Evolutionary conservation across 2,329 filamentous ascomycete genomes (phyloP).

Genomic region (Penicillium aurantiogriseum): DNA sequence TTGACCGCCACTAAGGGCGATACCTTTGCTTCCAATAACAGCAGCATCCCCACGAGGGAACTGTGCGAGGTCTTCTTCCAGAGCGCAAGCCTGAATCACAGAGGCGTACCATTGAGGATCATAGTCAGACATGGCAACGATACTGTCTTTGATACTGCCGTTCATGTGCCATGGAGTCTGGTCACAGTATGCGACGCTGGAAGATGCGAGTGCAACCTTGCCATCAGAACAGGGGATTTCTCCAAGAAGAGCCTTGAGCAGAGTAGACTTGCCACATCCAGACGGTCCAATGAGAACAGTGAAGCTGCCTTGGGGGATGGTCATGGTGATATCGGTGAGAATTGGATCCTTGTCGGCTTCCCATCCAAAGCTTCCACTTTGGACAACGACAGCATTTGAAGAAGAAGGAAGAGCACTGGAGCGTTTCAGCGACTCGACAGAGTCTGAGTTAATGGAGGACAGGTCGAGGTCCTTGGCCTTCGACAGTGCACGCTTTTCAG

Average conservation of each 20-base stretch:
- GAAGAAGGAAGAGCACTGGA: slow-evolving; percentile 10
- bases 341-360: slow-evolving; percentile 42
- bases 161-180: slow-evolving; percentile 45
- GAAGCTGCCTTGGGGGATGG: slow-evolving; percentile 44
- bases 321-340: slow-evolving; percentile 43
- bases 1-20: slow-evolving; percentile 54
- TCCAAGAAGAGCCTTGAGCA: slow-evolving; percentile 48
- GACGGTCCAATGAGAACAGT: slow-evolving; percentile 53
- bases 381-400: slow-evolving; percentile 39
- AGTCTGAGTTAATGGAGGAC: slow-evolving; percentile 24
- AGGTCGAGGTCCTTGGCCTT: slow-evolving; percentile 26
- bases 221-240: slow-evolving; percentile 41
- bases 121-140: slow-evolving; percentile 38
- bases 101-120: slow-evolving; percentile 40
- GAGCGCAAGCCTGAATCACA: slow-evolving; percentile 38
- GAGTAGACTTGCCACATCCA: slow-evolving; percentile 54
- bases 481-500: slow-evolving; percentile 21
- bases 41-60: slow-evolving; percentile 46
- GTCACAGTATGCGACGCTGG: slow-evolving; percentile 43
- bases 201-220: slow-evolving; percentile 30
- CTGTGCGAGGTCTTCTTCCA: slow-evolving; percentile 42
- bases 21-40: slow-evolving; percentile 52
- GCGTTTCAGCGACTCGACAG: slow-evolving; percentile 24
- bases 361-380: slow-evolving; percentile 51
- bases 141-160: slow-evolving; percentile 42